Evolutionary conservation across 495 filamentous ascomycete species (phyloP).

Genomic region (Daldinia concentrica): DNA sequence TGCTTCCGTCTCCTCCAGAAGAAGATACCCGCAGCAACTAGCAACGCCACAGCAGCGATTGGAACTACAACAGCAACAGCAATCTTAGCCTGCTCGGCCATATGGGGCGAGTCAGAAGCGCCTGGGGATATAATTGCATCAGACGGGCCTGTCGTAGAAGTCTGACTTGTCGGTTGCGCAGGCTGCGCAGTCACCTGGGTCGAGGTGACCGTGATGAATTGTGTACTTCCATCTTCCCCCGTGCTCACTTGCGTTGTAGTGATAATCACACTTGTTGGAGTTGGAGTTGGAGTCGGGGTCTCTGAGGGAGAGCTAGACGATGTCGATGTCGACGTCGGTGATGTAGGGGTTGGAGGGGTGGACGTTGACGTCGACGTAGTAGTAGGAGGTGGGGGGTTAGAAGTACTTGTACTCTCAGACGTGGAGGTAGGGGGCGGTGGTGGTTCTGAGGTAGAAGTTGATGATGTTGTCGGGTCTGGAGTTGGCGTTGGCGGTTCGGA

Average conservation of each 20-base stretch:
- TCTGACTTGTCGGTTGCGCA: conserved; percentile 23
- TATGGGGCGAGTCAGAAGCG: conserved; percentile 49
- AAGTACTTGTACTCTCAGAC: conserved; percentile 2
- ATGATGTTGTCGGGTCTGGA: conserved; percentile 1
- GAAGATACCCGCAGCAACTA: conserved; percentile 78
- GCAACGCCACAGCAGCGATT: conserved; percentile 84
- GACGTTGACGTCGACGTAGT: conserved; percentile 33
- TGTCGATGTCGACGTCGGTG: conserved; percentile 24
- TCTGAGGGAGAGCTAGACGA: conserved; percentile 41
- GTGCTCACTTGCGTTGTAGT: conserved; percentile 43
- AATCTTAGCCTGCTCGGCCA: conserved; percentile 73
- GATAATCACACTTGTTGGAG: conserved; percentile 30
- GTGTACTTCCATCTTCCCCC: conserved; percentile 30
- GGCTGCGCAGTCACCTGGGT: conserved; percentile 31
- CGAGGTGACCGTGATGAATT: conserved; percentile 40
- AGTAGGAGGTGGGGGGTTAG: conserved; percentile 36
- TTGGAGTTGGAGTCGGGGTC: conserved; percentile 23
- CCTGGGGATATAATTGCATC: conserved; percentile 47
- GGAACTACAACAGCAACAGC: conserved; percentile 95
- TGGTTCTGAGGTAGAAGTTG: conserved; percentile 17
- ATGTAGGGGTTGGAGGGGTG: conserved; percentile 8
- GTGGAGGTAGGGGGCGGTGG: conserved; percentile 7
- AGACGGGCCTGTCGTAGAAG: conserved; percentile 42
- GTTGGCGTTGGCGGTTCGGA: conserved; percentile 36
- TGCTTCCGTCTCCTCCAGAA: conserved; percentile 89